A percentile compares a stretch with the other conserved stretches of the same genome.
phyloP scores from a whole-genome alignment of 2,329 filamentous ascomycete species.

The Epichloe scottii region DNA sequence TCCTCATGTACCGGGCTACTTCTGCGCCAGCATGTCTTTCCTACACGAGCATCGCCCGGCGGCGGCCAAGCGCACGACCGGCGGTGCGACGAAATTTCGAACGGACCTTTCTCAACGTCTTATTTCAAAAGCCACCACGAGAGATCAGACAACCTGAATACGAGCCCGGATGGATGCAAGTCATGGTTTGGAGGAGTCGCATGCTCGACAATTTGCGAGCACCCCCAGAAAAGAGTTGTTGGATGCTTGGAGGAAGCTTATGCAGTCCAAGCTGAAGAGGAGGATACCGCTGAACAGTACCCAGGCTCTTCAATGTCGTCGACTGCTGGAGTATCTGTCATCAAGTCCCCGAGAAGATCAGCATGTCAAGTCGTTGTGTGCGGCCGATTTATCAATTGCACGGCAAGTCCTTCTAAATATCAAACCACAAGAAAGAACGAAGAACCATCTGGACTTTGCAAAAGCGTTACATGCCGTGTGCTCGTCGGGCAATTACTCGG shows the following conservation, averaged over 20 bases:
- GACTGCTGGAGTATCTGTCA: conserved; percentile 49
- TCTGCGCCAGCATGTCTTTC: conserved; percentile 21
- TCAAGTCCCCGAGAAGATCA: conserved; percentile 10
- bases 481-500: conserved; percentile 11
- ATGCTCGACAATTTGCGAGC: conserved; percentile 50
- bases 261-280: conserved; percentile 39
- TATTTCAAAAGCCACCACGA: conserved; percentile 48
- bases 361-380: conserved; percentile 20
- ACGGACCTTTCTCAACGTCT: conserved; percentile 43
- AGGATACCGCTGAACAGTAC: conserved; percentile 45
- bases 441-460: conserved; percentile 35
- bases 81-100: conserved; percentile 12
- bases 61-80: conserved; percentile 14
- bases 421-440: conserved; percentile 29
- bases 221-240: conserved; percentile 52
- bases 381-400: conserved; percentile 31
- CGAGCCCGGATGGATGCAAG: conserved; percentile 58
- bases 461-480: conserved; percentile 27
- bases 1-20: conserved; percentile 21
- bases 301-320: conserved; percentile 44
- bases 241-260: conserved; percentile 52
- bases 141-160: conserved; percentile 48
- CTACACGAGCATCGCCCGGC: conserved; percentile 17
- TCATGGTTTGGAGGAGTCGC: conserved; percentile 56
- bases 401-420: conserved; percentile 29